Evolutionary conservation across 1,139 yeast species (phyloP), one percentile per base, ranked within the genome.

Genomic region (Diutina siamensis): DNA sequence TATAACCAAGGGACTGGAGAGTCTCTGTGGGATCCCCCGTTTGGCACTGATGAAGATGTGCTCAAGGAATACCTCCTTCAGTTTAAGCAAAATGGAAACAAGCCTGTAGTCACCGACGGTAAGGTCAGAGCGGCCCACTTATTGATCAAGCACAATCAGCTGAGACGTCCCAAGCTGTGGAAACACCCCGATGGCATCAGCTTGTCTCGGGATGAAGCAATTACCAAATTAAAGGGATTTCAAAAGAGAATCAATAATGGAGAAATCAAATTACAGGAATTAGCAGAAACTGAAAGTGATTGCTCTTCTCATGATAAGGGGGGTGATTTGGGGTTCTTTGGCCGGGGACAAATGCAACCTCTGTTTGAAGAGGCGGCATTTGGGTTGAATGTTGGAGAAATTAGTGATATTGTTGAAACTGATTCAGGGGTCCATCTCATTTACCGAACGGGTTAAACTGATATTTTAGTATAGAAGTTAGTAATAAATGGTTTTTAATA

Each of bases 301-400:
- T 88, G 97, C 62, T 76, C 85, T 20, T 83, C 95, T 9, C 95
- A 85, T 54, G 70, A 83, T 44, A 80, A 86, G 56, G 88, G 88
- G 25, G 98, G 98, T 41, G 98, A 92, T 60, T 71, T 92, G 56
- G 98, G 98, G 0, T 79, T 67, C 59, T 92, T 92, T 59, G 87
- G 85, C 21, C 78, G 74, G 49, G 96, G 96, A 35, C 89, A 83
- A 57, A 92, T 92, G 98, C 97, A 92, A 61, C 95, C 95, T 44
- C 68, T 82, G 48, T 92, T 92, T 58, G 98, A 92, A 60, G 80
- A 80, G 50, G 95, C 94, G 2, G 83, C 96, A 0, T 89, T 83
- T 60, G 80, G 66, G 8, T 68, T 92, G 53, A 78, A 85, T 54
- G 80, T 88, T 10, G 96, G 95, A 17, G 94, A 88, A 59, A 63